Evolutionary conservation across 75 land plant genomes (phyloP).

Genomic region (Picea glauca): DNA sequence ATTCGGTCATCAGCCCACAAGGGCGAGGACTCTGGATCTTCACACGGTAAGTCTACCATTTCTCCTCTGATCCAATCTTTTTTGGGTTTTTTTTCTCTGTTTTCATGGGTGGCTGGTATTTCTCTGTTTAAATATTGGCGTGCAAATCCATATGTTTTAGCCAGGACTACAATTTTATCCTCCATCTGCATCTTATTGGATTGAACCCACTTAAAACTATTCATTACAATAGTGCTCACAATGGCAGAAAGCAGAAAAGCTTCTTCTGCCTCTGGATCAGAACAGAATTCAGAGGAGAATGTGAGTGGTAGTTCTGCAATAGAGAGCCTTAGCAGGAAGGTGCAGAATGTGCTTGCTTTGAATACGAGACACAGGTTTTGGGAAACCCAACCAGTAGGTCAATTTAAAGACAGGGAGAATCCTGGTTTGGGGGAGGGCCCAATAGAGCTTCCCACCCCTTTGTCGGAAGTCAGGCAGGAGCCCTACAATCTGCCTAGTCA

Average conservation of each 20-base stretch:
- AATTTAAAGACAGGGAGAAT: slow-evolving; percentile 27
- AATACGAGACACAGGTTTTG: slow-evolving; percentile 28
- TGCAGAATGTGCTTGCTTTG: slow-evolving; percentile 8
- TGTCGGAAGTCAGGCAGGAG: slow-evolving; percentile 27
- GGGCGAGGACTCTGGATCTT: too few species aligned
- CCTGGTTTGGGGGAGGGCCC: slow-evolving; percentile 25
- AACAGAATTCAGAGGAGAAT: not conserved
- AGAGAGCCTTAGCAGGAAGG: slow-evolving; percentile 16
- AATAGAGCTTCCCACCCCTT: slow-evolving; percentile 19
- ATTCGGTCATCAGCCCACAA: too few species aligned
- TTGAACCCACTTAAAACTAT: not conserved
- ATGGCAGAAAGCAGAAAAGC: not conserved
- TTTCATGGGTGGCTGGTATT: too few species aligned
- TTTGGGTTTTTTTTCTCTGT: too few species aligned
- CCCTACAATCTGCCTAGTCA: slow-evolving; percentile 37
- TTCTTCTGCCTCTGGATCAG: not conserved
- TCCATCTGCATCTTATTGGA: not conserved
- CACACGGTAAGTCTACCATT: too few species aligned
- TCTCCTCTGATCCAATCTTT: too few species aligned
- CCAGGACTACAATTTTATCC: not conserved
- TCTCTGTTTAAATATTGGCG: not conserved
- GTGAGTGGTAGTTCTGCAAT: not conserved
- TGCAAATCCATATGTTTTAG: not conserved
- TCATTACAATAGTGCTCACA: not conserved
- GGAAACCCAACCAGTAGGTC: slow-evolving; percentile 42